A percentile compares a stretch with the other conserved stretches of the same genome.
Evolutionary conservation across 2,329 filamentous ascomycete species (phyloP).

Genomic region (Penicillium thymicola): DNA sequence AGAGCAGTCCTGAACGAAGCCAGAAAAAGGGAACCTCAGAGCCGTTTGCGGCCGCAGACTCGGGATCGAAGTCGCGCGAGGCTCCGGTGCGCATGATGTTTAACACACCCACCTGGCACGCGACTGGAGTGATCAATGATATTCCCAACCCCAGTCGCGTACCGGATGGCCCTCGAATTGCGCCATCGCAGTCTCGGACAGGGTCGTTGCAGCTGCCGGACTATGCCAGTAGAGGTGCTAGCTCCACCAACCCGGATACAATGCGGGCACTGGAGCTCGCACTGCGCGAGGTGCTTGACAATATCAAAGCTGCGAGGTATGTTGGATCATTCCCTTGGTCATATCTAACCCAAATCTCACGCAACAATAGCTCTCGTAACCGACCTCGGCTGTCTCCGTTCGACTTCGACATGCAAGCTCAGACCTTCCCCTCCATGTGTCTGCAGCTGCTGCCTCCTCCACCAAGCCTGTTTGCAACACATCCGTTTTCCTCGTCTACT

Average conservation of each 20-base stretch:
- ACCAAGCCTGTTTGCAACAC: conserved; percentile 76
- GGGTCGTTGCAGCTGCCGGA: conserved; percentile 39
- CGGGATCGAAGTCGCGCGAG: conserved; percentile 36
- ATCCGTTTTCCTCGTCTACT: conserved; percentile 70
- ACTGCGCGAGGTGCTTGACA: conserved; percentile 75
- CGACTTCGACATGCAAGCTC: conserved; percentile 79
- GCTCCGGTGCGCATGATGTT: conserved; percentile 48
- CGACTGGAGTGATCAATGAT: conserved; percentile 74
- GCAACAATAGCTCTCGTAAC: conserved; percentile 41
- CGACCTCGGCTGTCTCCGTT: conserved; percentile 50
- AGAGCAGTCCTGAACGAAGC: conserved; percentile 57
- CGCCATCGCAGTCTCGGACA: conserved; percentile 33
- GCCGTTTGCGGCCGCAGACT: conserved; percentile 32
- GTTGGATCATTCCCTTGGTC: conserved; percentile 26
- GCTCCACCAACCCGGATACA: conserved; percentile 72
- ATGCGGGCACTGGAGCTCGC: conserved; percentile 80
- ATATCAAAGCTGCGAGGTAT: conserved; percentile 78
- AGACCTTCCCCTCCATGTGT: conserved; percentile 82
- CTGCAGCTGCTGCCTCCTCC: conserved; percentile 77
- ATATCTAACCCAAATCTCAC: conserved; percentile 7
- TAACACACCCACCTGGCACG: conserved; percentile 68
- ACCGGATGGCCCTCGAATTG: conserved; percentile 34
- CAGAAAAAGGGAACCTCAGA: conserved; percentile 42
- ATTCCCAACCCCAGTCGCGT: conserved; percentile 55
- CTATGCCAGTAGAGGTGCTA: conserved; percentile 61